Conservation (phyloP, 2,329 filamentous ascomycete species). For the Truncatella angustata region DNA sequence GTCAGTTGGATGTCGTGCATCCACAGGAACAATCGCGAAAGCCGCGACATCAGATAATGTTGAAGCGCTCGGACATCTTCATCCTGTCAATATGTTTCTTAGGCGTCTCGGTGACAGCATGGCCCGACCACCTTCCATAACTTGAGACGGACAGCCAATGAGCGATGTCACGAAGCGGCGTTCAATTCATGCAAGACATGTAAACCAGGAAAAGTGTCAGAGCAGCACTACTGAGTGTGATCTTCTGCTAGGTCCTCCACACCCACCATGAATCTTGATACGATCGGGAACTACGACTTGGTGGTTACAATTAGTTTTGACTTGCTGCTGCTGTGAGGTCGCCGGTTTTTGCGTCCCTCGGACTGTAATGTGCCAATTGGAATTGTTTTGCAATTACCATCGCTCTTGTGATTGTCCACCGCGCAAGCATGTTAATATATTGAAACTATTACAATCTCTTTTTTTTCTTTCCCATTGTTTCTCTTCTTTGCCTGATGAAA, state of each 20-base stretch:
- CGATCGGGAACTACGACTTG: too few relatives aligned
- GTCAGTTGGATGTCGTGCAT: too few relatives aligned
- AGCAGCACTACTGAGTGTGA: not conserved
- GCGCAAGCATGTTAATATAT: too few relatives aligned
- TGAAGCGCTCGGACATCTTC: not conserved
- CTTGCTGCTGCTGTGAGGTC: not conserved
- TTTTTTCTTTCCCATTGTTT: slow-evolving; percentile 12
- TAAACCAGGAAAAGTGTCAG: slow-evolving; percentile 2
- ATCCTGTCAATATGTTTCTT: not conserved
- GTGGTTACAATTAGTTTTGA: not conserved
- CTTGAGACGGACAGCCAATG: not conserved
- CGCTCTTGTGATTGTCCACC: too few relatives aligned
- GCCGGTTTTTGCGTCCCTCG: not conserved
- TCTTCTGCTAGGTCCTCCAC: not conserved
- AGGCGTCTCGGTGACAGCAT: not conserved
- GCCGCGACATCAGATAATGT: not conserved
- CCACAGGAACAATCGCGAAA: not conserved
- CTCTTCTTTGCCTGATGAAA: slow-evolving; percentile 23
- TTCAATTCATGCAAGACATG: not conserved
- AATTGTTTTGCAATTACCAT: too few relatives aligned
- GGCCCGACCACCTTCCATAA: not conserved
- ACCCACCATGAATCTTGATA: not conserved
- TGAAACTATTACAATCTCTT: too few relatives aligned
- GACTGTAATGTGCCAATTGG: too few relatives aligned
- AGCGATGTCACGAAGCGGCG: not conserved